A percentile compares a stretch with the other conserved stretches of the same genome.
Evolutionary conservation across 306 rosid genomes (phyloP).

Genomic region (Arachis hypogaea): DNA sequence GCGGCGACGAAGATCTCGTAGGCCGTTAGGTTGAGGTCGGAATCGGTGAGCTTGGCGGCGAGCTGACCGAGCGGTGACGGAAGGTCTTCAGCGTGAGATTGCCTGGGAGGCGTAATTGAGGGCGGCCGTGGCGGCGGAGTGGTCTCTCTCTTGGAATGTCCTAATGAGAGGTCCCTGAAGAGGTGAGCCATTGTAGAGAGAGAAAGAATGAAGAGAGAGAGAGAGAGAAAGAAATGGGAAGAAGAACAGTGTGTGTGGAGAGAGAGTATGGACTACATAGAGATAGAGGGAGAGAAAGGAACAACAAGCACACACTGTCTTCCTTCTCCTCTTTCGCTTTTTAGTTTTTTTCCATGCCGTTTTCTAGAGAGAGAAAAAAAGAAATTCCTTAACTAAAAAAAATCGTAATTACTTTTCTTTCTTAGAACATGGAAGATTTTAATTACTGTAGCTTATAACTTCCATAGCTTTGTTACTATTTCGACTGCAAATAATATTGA

Average conservation of each 20-base stretch:
- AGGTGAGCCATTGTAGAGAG: conserved; percentile 74
- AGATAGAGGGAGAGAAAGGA: neutral
- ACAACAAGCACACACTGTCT: conserved; percentile 24
- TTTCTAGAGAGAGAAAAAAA: neutral
- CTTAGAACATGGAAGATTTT: no score
- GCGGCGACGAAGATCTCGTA: conserved; percentile 98
- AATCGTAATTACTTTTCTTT: neutral
- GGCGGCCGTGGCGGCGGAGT: conserved; percentile 46
- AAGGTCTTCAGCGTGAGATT: conserved; percentile 58
- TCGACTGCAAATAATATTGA: no score
- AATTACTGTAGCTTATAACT: no score
- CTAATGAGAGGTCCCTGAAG: conserved; percentile 87
- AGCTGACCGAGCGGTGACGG: conserved; percentile 89
- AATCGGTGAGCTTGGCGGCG: conserved; percentile 63
- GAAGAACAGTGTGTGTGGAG: conserved; percentile 25
- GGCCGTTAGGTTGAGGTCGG: conserved; percentile 80
- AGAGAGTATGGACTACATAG: conserved; percentile 22
- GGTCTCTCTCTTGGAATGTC: conserved; percentile 82
- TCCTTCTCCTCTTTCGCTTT: conserved; percentile 27
- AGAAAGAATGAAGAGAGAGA: neutral
- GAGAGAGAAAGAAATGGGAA: conserved; percentile 6
- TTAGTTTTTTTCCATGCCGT: neutral
- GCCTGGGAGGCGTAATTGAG: conserved; percentile 42
- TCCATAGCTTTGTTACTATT: no score
- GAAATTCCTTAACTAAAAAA: neutral